Conservation (phyloP, 1,139 yeast species). For the Yamadazyma diospyri region DNA sequence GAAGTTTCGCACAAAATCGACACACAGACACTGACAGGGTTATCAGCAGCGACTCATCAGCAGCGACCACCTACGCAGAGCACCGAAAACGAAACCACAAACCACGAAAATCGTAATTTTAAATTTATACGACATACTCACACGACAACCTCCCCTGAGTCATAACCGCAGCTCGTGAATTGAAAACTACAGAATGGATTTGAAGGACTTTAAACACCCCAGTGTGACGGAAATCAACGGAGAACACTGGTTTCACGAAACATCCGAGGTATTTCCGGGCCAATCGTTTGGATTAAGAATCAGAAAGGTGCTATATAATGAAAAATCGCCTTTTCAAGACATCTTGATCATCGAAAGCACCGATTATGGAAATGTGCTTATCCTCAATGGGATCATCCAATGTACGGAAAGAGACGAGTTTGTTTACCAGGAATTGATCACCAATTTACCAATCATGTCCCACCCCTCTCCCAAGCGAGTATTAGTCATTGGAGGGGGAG, state of each 20-base stretch:
- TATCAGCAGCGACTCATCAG: too few species aligned
- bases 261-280: conserved; percentile 39
- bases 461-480: conserved; percentile 74
- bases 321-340: conserved; percentile 37
- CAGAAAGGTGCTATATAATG: conserved; percentile 32
- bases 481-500: conserved; percentile 90
- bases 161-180: too few species aligned
- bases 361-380: conserved; percentile 79
- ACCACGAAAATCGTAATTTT: too few species aligned
- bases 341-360: conserved; percentile 70
- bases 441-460: conserved; percentile 73
- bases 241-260: conserved; percentile 42
- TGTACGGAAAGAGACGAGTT: conserved; percentile 89
- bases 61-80: too few species aligned
- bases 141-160: too few species aligned
- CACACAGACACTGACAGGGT: too few species aligned
- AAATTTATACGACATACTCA: too few species aligned
- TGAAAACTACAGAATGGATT: conserved; percentile 12
- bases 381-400: conserved; percentile 82
- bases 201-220: conserved; percentile 23
- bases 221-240: conserved; percentile 24
- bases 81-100: too few species aligned
- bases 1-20: not conserved
- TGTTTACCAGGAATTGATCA: conserved; percentile 86
- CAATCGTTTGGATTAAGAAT: conserved; percentile 42